Conservation (phyloP, 1,284 basidiomycete genomes). For the Ganoderma sp. region DNA sequence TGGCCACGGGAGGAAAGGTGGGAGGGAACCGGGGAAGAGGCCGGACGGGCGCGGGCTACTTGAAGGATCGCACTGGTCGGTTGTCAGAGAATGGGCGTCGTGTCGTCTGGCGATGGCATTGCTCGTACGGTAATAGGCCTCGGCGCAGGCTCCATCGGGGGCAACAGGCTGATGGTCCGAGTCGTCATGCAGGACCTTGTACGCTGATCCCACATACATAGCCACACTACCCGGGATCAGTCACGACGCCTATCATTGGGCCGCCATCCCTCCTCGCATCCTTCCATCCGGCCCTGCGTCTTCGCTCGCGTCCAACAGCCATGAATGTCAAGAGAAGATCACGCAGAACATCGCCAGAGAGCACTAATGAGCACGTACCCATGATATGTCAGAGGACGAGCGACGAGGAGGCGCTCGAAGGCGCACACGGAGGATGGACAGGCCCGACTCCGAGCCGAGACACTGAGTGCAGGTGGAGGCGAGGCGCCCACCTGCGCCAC, state of each 20-base stretch:
- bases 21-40: constrained; percentile 27
- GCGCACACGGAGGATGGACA: neutral
- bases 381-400: neutral
- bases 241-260: constrained; percentile 25
- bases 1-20: constrained; percentile 30
- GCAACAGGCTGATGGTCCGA: constrained; percentile 29
- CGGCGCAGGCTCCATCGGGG: constrained; percentile 19
- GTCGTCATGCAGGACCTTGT: constrained; percentile 21
- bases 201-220: constrained; percentile 33
- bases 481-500: neutral
- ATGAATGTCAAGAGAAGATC: neutral
- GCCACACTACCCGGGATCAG: constrained; percentile 32
- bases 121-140: constrained; percentile 13
- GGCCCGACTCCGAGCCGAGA: neutral
- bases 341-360: neutral
- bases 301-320: neutral
- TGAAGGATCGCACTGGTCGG: constrained; percentile 26
- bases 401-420: neutral
- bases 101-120: constrained; percentile 25
- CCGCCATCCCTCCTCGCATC: neutral
- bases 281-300: constrained; percentile 12
- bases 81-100: constrained; percentile 25
- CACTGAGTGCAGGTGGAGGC: neutral
- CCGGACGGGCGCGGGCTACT: constrained; percentile 14
- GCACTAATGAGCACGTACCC: neutral